Evolutionary conservation across 768 basidiomycete species (phyloP).

Genomic region (Favolaschia claudopus): DNA sequence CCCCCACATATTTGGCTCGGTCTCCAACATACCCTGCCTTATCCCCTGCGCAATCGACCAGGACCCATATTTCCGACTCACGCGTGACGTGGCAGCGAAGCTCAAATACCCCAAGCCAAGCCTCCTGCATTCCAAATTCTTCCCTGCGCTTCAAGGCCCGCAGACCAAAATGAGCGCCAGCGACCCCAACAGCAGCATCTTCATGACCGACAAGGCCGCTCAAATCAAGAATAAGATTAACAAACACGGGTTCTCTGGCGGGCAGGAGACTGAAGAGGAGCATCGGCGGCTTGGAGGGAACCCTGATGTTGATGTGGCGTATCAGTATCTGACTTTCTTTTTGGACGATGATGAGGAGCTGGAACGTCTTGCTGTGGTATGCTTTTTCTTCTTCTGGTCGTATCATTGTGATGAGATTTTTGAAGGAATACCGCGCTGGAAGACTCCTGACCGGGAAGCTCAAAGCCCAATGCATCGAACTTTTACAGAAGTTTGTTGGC

Average conservation of each 20-base stretch:
- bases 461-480: slow-evolving; percentile 86
- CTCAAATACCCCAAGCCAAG: slow-evolving; percentile 96
- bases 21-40: slow-evolving; percentile 85
- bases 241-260: slow-evolving; percentile 95
- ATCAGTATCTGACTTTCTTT: slow-evolving; percentile 95
- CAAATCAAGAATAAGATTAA: slow-evolving; percentile 99
- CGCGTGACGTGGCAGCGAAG: slow-evolving; percentile 92
- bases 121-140: slow-evolving; percentile 94
- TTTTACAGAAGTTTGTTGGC: slow-evolving; percentile 83
- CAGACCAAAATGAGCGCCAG: slow-evolving; percentile 99
- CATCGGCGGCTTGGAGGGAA: slow-evolving; percentile 89
- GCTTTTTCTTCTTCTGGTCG: slow-evolving; percentile 25
- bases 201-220: slow-evolving; percentile 90
- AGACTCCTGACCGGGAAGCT: slow-evolving; percentile 88
- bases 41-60: slow-evolving; percentile 99
- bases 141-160: slow-evolving; percentile 96
- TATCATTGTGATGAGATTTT: background rate
- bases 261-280: slow-evolving; percentile 94
- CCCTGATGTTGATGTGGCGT: slow-evolving; percentile 94
- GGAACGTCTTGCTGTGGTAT: slow-evolving; percentile 75
- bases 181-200: slow-evolving; percentile 91
- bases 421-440: slow-evolving; percentile 91
- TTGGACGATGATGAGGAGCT: slow-evolving; percentile 94
- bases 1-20: slow-evolving; percentile 93
- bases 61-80: slow-evolving; percentile 96